A percentile compares a stretch with the other conserved stretches of the same genome.
These are phyloP conservation scores for Talaromyces pinophilus DNA, from an alignment of 2,329 filamentous ascomycete genomes.

Conservation along the genomic window DNA sequence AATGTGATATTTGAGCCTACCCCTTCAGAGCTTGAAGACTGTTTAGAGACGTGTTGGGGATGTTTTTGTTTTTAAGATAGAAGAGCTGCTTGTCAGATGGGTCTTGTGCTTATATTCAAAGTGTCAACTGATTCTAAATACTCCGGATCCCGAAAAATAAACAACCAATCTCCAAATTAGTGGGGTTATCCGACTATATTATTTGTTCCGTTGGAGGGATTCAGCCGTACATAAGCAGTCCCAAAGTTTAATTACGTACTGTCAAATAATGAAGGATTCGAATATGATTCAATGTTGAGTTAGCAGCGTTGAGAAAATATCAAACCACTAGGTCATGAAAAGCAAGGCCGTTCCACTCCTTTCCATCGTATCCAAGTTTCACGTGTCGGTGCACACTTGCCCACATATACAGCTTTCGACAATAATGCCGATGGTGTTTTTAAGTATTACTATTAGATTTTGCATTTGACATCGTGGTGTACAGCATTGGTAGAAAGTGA, in stretches of 20 bases:
- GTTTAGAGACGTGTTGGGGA: neutral
- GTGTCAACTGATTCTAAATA: neutral
- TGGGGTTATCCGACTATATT: no score
- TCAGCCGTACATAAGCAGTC: neutral
- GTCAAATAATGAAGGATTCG: neutral
- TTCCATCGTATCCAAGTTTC: neutral
- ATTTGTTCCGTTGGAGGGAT: neutral
- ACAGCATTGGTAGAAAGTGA: neutral
- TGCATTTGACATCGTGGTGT: neutral
- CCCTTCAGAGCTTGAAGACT: neutral
- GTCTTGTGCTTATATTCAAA: neutral
- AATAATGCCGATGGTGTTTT: neutral
- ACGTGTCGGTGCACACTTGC: neutral
- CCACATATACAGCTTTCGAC: neutral
- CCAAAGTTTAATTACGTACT: neutral
- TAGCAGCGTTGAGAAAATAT: neutral
- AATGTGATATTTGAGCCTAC: neutral
- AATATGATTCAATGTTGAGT: neutral
- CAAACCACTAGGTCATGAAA: neutral
- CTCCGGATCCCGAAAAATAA: neutral
- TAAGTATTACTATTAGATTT: neutral
- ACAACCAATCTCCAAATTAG: neutral
- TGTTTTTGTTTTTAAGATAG: neutral
- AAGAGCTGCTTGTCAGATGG: neutral
- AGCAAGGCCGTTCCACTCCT: neutral